phyloP scores from a whole-genome alignment of 1,284 basidiomycete species.

The Malassezia vespertilionis region DNA sequence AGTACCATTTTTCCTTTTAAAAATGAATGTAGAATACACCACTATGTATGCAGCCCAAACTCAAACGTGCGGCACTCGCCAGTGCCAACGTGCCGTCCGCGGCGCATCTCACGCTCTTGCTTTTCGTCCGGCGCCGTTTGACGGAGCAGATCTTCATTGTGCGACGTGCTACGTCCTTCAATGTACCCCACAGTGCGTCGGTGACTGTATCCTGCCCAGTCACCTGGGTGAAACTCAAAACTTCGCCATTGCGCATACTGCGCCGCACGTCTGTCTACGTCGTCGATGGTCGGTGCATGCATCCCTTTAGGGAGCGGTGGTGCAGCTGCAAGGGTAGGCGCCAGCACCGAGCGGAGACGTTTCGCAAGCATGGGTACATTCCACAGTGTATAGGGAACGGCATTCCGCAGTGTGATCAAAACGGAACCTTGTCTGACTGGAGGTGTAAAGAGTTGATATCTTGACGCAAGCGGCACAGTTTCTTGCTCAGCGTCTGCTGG shows the following conservation, averaged over 20 bases:
- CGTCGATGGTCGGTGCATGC: slow-evolving; percentile 23
- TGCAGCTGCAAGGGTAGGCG: slow-evolving; percentile 50
- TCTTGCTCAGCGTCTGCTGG: slow-evolving; percentile 1
- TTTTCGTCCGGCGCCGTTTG: slow-evolving; percentile 3
- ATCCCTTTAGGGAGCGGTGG: slow-evolving; percentile 29
- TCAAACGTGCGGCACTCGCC: slow-evolving; percentile 42
- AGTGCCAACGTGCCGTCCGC: slow-evolving; percentile 24
- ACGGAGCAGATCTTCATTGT: slow-evolving; percentile 32
- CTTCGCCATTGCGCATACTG: slow-evolving; percentile 65
- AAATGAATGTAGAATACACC: not conserved
- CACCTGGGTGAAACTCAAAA: slow-evolving; percentile 63
- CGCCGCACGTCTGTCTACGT: slow-evolving; percentile 55
- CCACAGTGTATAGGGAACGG: slow-evolving; percentile 80
- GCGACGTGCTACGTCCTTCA: slow-evolving; percentile 34
- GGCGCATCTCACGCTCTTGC: too few relatives aligned
- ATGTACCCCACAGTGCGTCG: slow-evolving; percentile 72
- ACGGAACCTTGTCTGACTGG: slow-evolving; percentile 53
- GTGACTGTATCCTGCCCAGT: slow-evolving; percentile 78
- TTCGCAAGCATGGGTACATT: slow-evolving; percentile 47
- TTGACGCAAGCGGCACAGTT: not conserved
- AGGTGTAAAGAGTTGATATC: slow-evolving; percentile 49
- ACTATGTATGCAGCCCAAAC: slow-evolving; percentile 22
- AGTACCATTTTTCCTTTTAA: slow-evolving; percentile 26
- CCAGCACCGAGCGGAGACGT: slow-evolving; percentile 51
- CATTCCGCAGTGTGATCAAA: slow-evolving; percentile 78